Base-by-base conservation (phyloP, 2,329 filamentous ascomycete genomes). In the Pseudopithomyces maydicus region DNA sequence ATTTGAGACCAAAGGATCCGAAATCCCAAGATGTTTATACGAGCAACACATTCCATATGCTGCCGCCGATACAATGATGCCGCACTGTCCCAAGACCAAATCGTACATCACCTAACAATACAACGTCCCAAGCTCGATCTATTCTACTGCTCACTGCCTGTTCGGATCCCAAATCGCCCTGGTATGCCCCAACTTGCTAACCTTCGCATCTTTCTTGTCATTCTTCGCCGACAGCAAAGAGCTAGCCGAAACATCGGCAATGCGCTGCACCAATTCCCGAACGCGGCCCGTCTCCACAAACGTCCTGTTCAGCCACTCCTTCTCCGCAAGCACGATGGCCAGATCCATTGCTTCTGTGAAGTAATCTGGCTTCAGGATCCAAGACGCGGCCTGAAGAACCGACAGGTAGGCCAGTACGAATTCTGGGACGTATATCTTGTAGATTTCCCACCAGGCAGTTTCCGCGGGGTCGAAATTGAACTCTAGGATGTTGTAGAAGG, bases 321-420 rank as follows among this genome's bases (percentile, higher is more conserved):
- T 71, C 2, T 59, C 66, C 1, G 94, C 91, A 49, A 97, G 84
- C 2, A 88, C 73, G 1, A 88, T 87, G 1, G 92, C 88, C 15
- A 99, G 81, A 57, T 97, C 91, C 90, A 99, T 94, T 67, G 89
- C 90, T 70, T 94, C 88, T 23, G 95, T 83, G 17, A 96, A 82
- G 63, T 89, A 85, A 56, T 94, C 90, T 42, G 92, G 87, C 44
- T 87, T 89, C 42, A 96, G 80, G 47, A 86, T 83, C 45, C 87
- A 88, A 3, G 91, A 92, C 0, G 90, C 89, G 69, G 90, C 90
- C 72, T 96, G 90, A 48, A 98, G 80, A 1, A 90, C 88, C 67
- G 85, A 88, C 71, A 95, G 86, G 73, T 95, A 97, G 2, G 90
- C 91, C 48, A 99, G 83, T 41, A 97, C 81, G 17, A 91, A 85